These are phyloP conservation scores for Stygiomarasmius scandens DNA, from an alignment of 1,284 basidiomycete species.

Conservation along the genomic window DNA sequence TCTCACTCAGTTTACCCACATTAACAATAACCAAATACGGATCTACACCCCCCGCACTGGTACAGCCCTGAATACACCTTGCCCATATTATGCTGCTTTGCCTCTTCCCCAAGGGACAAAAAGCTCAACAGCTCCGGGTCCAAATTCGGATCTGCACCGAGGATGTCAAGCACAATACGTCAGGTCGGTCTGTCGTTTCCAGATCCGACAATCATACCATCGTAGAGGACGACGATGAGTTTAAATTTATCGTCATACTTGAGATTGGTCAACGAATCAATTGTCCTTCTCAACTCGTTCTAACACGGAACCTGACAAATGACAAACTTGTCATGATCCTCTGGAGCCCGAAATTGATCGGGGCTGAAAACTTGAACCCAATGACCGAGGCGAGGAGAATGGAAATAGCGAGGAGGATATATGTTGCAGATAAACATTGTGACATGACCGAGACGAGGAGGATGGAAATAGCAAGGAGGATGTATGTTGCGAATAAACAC, in stretches of 20 bases:
- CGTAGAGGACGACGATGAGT: slow-evolving; percentile 92
- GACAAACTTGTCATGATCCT: slow-evolving; percentile 98
- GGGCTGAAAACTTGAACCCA: slow-evolving; percentile 96
- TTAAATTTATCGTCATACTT: slow-evolving; percentile 99
- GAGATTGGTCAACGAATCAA: slow-evolving; percentile 92
- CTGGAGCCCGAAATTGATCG: slow-evolving; percentile 90
- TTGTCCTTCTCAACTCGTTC: slow-evolving; percentile 83
- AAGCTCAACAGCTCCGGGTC: slow-evolving; percentile 96
- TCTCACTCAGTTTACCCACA: slow-evolving; percentile 94
- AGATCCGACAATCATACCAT: slow-evolving; percentile 97
- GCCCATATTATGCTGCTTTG: slow-evolving; percentile 97
- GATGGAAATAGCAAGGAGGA: no score
- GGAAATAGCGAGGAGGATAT: slow-evolving; percentile 90
- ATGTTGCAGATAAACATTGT: slow-evolving; percentile 90
- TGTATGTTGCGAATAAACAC: slow-evolving; percentile 91
- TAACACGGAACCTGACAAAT: slow-evolving; percentile 99
- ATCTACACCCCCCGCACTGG: slow-evolving; percentile 94
- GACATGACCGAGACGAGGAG: slow-evolving; percentile 92
- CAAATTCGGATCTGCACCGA: slow-evolving; percentile 90
- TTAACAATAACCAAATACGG: slow-evolving; percentile 98
- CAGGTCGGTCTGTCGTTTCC: slow-evolving; percentile 89
- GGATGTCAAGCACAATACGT: slow-evolving; percentile 95
- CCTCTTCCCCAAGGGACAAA: slow-evolving; percentile 91
- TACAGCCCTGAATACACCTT: slow-evolving; percentile 98
- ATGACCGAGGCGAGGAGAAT: slow-evolving; percentile 95